phyloP scores from a whole-genome alignment of 2,329 filamentous ascomycete genomes.

The Claviceps cyperi region DNA sequence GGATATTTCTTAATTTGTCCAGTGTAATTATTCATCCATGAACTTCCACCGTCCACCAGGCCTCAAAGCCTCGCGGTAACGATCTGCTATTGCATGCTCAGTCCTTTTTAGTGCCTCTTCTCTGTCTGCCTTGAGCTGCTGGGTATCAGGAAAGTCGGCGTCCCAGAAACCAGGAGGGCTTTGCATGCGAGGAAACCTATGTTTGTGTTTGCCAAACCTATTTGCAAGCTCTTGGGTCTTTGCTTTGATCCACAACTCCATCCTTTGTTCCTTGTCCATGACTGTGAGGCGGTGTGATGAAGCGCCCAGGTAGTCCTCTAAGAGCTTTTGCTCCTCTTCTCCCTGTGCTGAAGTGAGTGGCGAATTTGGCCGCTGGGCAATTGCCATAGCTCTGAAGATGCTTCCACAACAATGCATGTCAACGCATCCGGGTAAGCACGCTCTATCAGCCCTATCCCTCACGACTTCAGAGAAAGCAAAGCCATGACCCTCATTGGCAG shows the following conservation, averaged over 20 bases:
- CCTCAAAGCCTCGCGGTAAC: slow-evolving; percentile 70
- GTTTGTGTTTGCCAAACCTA: slow-evolving; percentile 61
- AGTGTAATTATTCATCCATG: slow-evolving; percentile 52
- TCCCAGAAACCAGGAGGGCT: slow-evolving; percentile 87
- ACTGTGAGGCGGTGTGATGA: slow-evolving; percentile 41
- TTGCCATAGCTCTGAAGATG: slow-evolving; percentile 52
- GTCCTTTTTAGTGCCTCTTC: slow-evolving; percentile 50
- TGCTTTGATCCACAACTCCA: slow-evolving; percentile 59
- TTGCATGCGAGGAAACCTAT: slow-evolving; percentile 53
- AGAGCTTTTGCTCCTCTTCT: slow-evolving; percentile 31
- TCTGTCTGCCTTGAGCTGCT: slow-evolving; percentile 56
- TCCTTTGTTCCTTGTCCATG: slow-evolving; percentile 46
- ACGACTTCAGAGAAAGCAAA: slow-evolving; percentile 66
- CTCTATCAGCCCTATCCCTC: slow-evolving; percentile 52
- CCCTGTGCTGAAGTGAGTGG: slow-evolving; percentile 21
- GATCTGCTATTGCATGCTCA: slow-evolving; percentile 50
- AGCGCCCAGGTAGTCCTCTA: slow-evolving; percentile 44
- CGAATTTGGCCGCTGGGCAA: slow-evolving; percentile 28
- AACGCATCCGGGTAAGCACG: slow-evolving; percentile 59
- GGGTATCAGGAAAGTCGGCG: slow-evolving; percentile 76
- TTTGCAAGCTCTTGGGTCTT: slow-evolving; percentile 60
- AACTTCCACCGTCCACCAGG: slow-evolving; percentile 67
- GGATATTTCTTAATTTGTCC: background rate
- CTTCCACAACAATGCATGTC: slow-evolving; percentile 64
- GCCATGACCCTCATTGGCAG: slow-evolving; percentile 52